Percentiles rank a stretch among this genome's conserved stretches.
phyloP scores from a whole-genome alignment of 768 basidiomycete species.

The Clitopilus hobsonii region DNA sequence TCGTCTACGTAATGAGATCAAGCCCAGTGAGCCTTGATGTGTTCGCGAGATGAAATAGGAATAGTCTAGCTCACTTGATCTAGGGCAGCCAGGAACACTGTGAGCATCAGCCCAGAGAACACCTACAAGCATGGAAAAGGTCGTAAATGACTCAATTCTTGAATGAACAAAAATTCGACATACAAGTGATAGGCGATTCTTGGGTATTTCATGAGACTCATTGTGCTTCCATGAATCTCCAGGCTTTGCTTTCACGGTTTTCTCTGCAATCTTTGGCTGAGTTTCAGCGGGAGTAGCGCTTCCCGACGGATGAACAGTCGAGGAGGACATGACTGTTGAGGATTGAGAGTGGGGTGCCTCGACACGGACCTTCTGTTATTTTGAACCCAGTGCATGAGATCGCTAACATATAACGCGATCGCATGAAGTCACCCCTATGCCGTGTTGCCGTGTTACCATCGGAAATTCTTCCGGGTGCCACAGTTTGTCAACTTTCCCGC shows the following conservation, averaged over 20 bases:
- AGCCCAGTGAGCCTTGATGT: neutral
- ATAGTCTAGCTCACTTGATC: slow-evolving; percentile 42
- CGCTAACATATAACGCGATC: neutral
- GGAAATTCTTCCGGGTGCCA: neutral
- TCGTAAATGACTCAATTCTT: neutral
- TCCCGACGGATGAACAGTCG: slow-evolving; percentile 1
- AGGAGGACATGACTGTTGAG: slow-evolving; percentile 13
- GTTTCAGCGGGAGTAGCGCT: neutral
- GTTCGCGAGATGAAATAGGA: neutral
- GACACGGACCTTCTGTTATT: neutral
- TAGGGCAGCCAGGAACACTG: slow-evolving; percentile 47
- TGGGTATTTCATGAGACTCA: slow-evolving; percentile 54
- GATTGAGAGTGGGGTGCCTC: slow-evolving; percentile 1
- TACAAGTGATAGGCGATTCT: slow-evolving; percentile 46
- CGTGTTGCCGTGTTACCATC: neutral
- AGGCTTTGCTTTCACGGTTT: slow-evolving; percentile 24
- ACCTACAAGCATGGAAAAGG: slow-evolving; percentile 26
- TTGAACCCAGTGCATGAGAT: slow-evolving; percentile 3
- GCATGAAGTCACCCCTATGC: neutral
- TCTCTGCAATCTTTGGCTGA: slow-evolving; percentile 8
- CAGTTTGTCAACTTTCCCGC: neutral
- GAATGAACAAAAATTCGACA: slow-evolving; percentile 9
- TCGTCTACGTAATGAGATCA: slow-evolving; percentile 35
- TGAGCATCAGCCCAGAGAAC: slow-evolving; percentile 40
- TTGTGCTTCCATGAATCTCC: slow-evolving; percentile 52